Evolutionary conservation across 495 filamentous ascomycete species (phyloP).

Genomic region (Annulohypoxylon nitens): DNA sequence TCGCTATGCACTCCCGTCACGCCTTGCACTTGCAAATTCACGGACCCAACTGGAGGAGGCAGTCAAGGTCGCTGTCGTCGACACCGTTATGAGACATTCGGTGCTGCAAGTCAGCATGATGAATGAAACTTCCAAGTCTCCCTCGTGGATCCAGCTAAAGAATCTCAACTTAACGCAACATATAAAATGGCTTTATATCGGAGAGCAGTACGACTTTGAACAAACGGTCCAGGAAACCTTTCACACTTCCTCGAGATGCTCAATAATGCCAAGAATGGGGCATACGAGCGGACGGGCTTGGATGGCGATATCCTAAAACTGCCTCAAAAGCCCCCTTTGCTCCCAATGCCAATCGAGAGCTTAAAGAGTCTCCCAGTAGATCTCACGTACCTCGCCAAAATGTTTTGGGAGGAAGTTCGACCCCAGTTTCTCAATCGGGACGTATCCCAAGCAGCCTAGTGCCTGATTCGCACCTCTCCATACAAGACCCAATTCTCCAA

Average conservation of each 20-base stretch:
- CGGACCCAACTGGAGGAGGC: conserved; percentile 9
- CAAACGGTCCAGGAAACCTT: conserved; percentile 17
- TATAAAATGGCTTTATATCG: conserved; percentile 32
- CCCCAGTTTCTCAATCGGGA: conserved; percentile 4
- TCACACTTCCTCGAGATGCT: conserved; percentile 40
- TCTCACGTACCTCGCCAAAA: conserved; percentile 4
- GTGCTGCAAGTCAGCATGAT: conserved; percentile 42
- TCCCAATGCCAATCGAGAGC: conserved; percentile 28
- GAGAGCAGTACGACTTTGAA: conserved; percentile 19
- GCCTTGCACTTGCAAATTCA: conserved; percentile 19
- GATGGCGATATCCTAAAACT: conserved; percentile 18
- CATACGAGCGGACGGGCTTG: background rate
- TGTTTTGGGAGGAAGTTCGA: conserved; percentile 16
- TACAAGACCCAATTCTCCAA: conserved; percentile 42
- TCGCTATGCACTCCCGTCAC: conserved; percentile 31
- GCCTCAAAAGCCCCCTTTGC: background rate
- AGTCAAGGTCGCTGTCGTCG: conserved; percentile 26
- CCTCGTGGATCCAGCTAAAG: conserved; percentile 38
- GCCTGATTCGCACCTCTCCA: conserved; percentile 17
- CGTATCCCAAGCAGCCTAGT: conserved; percentile 25
- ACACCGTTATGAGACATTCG: conserved; percentile 41
- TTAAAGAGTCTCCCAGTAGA: conserved; percentile 18
- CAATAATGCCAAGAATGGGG: conserved; percentile 18
- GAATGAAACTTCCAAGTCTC: conserved; percentile 34
- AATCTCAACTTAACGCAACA: conserved; percentile 37